phyloP scores from a whole-genome alignment of 177 flowering plant genomes.

The Tripterygium wilfordii region DNA sequence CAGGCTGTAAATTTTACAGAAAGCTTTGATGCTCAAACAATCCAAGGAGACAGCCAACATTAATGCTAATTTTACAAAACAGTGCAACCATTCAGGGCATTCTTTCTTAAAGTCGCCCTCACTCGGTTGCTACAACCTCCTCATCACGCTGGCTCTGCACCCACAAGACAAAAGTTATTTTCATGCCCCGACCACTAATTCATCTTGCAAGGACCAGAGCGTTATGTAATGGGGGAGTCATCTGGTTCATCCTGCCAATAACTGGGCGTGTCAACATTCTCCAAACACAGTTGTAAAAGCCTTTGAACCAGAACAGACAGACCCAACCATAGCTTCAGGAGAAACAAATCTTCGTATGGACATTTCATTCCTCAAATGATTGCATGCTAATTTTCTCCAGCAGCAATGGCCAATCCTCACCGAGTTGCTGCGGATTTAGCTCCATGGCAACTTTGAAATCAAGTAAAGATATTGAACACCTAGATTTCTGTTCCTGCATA shows the following conservation, averaged over 20 bases:
- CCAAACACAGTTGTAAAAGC: conserved; percentile 14
- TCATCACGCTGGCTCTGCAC: conserved; percentile 21
- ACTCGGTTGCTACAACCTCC: conserved; percentile 36
- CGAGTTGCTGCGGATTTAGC: conserved; percentile 82
- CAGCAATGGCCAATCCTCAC: conserved; percentile 85
- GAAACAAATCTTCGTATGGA: conserved; percentile 8
- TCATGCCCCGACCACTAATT: conserved; percentile 28
- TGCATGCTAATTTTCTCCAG: conserved; percentile 73
- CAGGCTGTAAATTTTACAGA: conserved; percentile 53
- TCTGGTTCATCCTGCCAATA: conserved; percentile 22
- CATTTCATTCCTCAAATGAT: conserved; percentile 42
- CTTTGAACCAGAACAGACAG: conserved; percentile 28
- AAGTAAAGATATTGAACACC: conserved; percentile 44
- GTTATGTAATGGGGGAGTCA: conserved; percentile 16
- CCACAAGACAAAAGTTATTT: conserved; percentile 21
- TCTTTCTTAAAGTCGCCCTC: conserved; percentile 24
- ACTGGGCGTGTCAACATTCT: conserved; percentile 7
- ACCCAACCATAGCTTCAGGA: conserved; percentile 18
- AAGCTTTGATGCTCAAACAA: conserved; percentile 29
- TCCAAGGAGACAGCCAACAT: conserved; percentile 38
- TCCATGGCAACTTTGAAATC: conserved; percentile 95
- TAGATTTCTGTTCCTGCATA: conserved; percentile 30
- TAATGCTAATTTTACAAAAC: conserved; percentile 67
- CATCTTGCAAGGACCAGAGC: conserved; percentile 23
- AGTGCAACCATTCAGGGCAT: conserved; percentile 48